Conservation (phyloP, 2,329 filamentous ascomycete species). For the Alternaria gaisen region DNA sequence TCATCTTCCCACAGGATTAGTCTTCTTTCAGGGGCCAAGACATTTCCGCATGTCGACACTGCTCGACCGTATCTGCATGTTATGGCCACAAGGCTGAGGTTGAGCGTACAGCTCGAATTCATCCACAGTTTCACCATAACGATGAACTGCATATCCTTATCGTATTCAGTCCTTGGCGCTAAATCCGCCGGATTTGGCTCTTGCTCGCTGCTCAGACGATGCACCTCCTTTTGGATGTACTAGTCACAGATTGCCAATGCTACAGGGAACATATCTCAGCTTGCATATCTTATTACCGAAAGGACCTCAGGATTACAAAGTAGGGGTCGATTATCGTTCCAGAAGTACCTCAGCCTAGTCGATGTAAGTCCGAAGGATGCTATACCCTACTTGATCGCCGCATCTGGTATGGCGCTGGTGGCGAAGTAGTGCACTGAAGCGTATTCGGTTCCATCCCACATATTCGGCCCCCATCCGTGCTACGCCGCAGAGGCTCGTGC, state of each 20-base stretch:
- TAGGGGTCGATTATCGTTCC: not conserved
- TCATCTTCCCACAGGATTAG: not conserved
- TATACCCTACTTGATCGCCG: not conserved
- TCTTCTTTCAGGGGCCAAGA: conserved; percentile 2
- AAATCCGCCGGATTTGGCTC: not conserved
- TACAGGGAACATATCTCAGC: not conserved
- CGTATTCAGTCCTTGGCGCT: not conserved
- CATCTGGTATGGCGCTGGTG: conserved; percentile 1
- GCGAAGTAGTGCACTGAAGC: conserved; percentile 13
- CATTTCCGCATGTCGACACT: not conserved
- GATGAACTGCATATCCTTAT: not conserved
- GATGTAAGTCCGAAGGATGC: not conserved
- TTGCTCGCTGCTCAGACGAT: not conserved
- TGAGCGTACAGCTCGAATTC: not conserved
- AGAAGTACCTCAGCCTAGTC: not conserved
- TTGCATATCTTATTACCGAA: conserved; percentile 2
- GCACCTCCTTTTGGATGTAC: not conserved
- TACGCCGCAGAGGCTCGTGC: conserved; percentile 8
- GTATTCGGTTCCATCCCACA: conserved; percentile 7
- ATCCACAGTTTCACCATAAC: not conserved
- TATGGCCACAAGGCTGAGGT: conserved; percentile 5
- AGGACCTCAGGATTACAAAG: not conserved
- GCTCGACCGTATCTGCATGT: not conserved
- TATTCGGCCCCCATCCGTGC: conserved; percentile 4
- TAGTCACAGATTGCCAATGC: not conserved